Evolutionary conservation across 352 stramenopile genomes (phyloP).

Genomic region (Phytophthora parvispora): DNA sequence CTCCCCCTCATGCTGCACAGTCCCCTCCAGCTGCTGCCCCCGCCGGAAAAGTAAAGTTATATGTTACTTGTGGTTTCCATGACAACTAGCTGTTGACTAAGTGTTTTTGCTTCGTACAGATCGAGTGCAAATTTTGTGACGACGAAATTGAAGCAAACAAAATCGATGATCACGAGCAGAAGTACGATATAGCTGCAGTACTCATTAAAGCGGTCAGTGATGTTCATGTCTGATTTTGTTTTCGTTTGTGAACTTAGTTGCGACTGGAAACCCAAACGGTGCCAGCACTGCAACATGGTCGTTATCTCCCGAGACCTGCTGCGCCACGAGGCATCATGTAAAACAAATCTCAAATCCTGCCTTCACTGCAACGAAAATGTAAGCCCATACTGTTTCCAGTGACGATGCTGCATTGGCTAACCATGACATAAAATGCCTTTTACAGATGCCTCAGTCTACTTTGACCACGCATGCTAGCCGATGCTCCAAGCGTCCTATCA

Average conservation of each 20-base stretch:
- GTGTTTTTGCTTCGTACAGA: constrained; percentile 20
- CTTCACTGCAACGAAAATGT: constrained; percentile 76
- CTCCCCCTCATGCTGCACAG: neutral
- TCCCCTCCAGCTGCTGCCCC: neutral
- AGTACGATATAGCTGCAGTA: constrained; percentile 31
- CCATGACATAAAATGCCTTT: neutral
- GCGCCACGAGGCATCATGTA: constrained; percentile 77
- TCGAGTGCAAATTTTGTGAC: constrained; percentile 87
- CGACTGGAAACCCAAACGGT: constrained; percentile 83
- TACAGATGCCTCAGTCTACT: constrained; percentile 62
- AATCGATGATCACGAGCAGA: constrained; percentile 75
- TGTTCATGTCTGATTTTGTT: too few relatives aligned
- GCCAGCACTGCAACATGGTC: constrained; percentile 88
- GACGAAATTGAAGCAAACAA: constrained; percentile 63
- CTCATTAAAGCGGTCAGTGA: neutral
- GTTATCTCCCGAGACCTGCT: constrained; percentile 74
- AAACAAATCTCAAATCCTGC: constrained; percentile 72
- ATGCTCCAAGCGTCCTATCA: constrained; percentile 83
- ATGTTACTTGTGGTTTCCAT: too few relatives aligned
- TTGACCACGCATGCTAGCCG: constrained; percentile 60
- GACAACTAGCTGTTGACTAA: neutral
- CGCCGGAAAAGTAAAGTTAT: constrained; percentile 31
- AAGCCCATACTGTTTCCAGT: neutral
- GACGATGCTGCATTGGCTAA: neutral
- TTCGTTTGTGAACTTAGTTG: constrained; percentile 54